phyloP scores from a whole-genome alignment of 331 rosid species.

The Stylosanthes scabra region DNA sequence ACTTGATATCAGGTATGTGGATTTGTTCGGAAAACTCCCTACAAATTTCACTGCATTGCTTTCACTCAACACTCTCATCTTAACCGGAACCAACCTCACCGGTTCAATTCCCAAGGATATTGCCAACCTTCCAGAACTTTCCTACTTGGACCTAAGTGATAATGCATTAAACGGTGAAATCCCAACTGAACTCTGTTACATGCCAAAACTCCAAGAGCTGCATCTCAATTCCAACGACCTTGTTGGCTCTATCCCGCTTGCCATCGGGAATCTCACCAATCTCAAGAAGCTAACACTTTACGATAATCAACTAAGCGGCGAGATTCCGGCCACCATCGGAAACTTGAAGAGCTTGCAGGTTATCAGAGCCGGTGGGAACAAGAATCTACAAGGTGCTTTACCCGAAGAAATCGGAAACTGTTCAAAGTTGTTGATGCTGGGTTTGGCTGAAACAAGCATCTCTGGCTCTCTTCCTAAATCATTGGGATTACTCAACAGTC shows the following conservation, averaged over 20 bases:
- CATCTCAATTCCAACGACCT: slow-evolving; percentile 70
- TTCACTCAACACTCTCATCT: slow-evolving; percentile 60
- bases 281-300: slow-evolving; percentile 59
- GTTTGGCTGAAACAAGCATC: slow-evolving; percentile 90
- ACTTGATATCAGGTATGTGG: slow-evolving; percentile 68
- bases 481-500: slow-evolving; percentile 70
- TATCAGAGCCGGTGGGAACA: slow-evolving; percentile 94
- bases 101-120: slow-evolving; percentile 81
- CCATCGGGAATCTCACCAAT: slow-evolving; percentile 71
- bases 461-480: slow-evolving; percentile 75
- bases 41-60: slow-evolving; percentile 64
- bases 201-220: slow-evolving; percentile 65
- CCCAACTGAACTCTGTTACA: slow-evolving; percentile 59
- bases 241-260: slow-evolving; percentile 68
- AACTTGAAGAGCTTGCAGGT: slow-evolving; percentile 62
- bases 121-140: slow-evolving; percentile 49
- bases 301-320: slow-evolving; percentile 82
- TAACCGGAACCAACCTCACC: slow-evolving; percentile 78
- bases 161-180: slow-evolving; percentile 77
- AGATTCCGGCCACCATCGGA: slow-evolving; percentile 70
- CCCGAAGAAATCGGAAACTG: slow-evolving; percentile 85
- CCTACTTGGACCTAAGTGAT: slow-evolving; percentile 75
- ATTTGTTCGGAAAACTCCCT: slow-evolving; percentile 73
- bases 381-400: slow-evolving; percentile 74
- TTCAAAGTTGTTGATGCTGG: slow-evolving; percentile 68